Base-by-base conservation (phyloP, 2,329 filamentous ascomycete species). In the Cercospora sp. region DNA sequence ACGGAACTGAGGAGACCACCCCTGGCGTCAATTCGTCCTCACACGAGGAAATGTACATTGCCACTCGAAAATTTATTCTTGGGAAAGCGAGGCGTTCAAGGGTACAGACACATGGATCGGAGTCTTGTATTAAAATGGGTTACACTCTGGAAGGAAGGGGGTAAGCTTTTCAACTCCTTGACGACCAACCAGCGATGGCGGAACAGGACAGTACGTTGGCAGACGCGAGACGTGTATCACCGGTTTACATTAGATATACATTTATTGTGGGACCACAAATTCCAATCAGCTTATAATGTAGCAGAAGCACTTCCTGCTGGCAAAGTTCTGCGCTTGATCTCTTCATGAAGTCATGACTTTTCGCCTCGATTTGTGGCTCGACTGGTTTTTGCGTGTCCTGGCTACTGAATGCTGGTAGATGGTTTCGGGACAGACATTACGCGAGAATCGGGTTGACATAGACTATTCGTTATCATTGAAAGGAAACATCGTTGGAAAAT, bases 1-100 rank as follows among this genome's bases (percentile, higher is more conserved):
- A 20, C 20, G 20, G 20, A 20, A 20, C 20, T 20, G 20, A 20
- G 20, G 20, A 20, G 20, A 20, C 20, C 2, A 20, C 20, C 20
- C 3, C 20, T 20, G 20, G 20, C 20, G 2, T 20, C 20, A 23
- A 23, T 23, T 23, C 23, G 23, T 23, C 23, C 13, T 16, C 20
- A 5, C 8, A 60, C 28, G 28, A 26, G 53, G 26, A 20, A 20
- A 13, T 30, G 33, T 57, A 51, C 12, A 55, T 48, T 60, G 26
- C 23, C 26, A 18, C 53, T 48, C 33, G 16, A 12, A 20, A 23
- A 16, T 13, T 63, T 55, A 23, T 53, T 30, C 3, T n/a, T 28
- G 33, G 30, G 8, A 51, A 40, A 68, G 66, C 66, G 62, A 55
- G 66, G 66, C 66, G 66, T 68, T 65, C 48, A 62, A 36, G 5